These are phyloP conservation scores for Stropharia rugosoannulata DNA, from an alignment of 768 basidiomycete species.

Conservation along the genomic window DNA sequence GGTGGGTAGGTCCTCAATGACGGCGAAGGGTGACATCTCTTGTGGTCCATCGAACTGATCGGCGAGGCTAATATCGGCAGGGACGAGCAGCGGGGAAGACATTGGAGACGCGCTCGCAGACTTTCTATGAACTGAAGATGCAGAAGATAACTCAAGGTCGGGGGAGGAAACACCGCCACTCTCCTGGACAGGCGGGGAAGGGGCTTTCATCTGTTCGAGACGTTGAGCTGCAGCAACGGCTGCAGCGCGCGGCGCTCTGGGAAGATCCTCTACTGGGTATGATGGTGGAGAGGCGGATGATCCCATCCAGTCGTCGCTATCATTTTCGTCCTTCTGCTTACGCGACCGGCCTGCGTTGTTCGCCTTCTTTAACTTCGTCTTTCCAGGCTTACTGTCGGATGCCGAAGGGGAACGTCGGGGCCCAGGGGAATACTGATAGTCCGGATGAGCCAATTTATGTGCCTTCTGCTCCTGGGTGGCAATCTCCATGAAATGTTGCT, in stretches of 20 bases:
- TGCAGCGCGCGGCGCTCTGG: slow-evolving; percentile 5
- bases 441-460: not conserved
- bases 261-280: not conserved
- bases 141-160: not conserved
- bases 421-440: not conserved
- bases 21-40: too few species aligned
- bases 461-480: slow-evolving; percentile 25
- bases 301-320: not conserved
- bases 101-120: too few species aligned
- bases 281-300: slow-evolving; percentile 1
- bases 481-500: slow-evolving; percentile 11
- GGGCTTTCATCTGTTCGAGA: not conserved
- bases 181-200: slow-evolving; percentile 1
- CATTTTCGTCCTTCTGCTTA: not conserved
- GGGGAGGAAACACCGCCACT: not conserved
- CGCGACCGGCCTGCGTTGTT: not conserved
- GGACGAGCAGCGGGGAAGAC: too few species aligned
- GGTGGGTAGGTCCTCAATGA: too few species aligned
- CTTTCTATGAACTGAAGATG: not conserved
- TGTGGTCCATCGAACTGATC: too few species aligned
- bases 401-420: not conserved
- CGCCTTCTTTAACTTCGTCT: not conserved
- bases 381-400: not conserved
- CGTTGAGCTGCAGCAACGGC: slow-evolving; percentile 6
- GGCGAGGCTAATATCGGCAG: too few species aligned